Evolutionary conservation across 2,329 filamentous ascomycete genomes (phyloP).

Genomic region (Mycocentrospora acerina): DNA sequence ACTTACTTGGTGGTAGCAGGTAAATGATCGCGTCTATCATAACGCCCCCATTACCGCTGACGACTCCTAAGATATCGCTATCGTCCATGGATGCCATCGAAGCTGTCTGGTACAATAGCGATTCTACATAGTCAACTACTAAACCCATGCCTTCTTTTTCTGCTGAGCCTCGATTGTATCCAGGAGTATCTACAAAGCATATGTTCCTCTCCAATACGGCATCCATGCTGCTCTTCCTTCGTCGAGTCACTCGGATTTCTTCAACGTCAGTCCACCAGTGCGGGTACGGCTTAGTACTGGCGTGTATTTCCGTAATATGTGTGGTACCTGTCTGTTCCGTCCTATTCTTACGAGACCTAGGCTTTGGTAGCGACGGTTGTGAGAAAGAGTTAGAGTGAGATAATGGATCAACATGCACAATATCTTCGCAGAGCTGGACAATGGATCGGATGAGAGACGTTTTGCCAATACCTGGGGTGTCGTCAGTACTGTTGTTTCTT

Average conservation of each 20-base stretch:
- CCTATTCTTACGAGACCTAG: slow-evolving; percentile 30
- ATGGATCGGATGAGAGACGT: slow-evolving; percentile 87
- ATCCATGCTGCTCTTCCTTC: slow-evolving; percentile 69
- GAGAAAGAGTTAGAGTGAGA: slow-evolving; percentile 30
- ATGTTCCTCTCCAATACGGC: slow-evolving; percentile 85
- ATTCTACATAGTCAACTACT: slow-evolving; percentile 70
- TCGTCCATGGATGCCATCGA: slow-evolving; percentile 65
- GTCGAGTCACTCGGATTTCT: slow-evolving; percentile 59
- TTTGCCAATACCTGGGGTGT: slow-evolving; percentile 72
- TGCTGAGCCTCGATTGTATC: slow-evolving; percentile 53
- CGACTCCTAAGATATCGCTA: slow-evolving; percentile 71
- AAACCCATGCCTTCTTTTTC: slow-evolving; percentile 26
- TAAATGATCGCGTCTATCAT: slow-evolving; percentile 87
- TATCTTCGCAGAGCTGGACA: slow-evolving; percentile 82
- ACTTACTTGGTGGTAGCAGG: slow-evolving; percentile 70
- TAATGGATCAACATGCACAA: slow-evolving; percentile 84
- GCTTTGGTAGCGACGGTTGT: slow-evolving; percentile 22
- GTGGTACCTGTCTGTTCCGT: slow-evolving; percentile 20
- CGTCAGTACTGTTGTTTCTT: slow-evolving; percentile 12
- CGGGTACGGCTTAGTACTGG: slow-evolving; percentile 66
- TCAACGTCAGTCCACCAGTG: slow-evolving; percentile 86
- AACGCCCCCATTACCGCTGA: slow-evolving; percentile 79
- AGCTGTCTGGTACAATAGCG: slow-evolving; percentile 64
- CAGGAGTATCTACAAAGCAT: slow-evolving; percentile 86
- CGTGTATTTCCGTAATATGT: slow-evolving; percentile 45